Percentiles rank a stretch among this genome's conserved stretches.
Conservation (phyloP, 106 monocot genomes). For the Amphibolis antarctica region DNA sequence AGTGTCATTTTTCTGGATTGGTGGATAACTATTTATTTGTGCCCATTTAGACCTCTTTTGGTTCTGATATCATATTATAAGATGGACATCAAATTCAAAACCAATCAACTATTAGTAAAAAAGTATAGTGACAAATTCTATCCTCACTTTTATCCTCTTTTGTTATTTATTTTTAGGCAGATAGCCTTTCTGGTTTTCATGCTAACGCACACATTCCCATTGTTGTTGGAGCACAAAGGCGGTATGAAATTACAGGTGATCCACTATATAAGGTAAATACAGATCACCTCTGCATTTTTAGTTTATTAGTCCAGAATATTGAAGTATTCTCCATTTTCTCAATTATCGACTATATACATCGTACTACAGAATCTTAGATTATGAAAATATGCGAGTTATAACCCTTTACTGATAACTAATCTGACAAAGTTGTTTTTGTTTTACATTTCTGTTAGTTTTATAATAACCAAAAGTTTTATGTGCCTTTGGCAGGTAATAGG, state of each 20-base stretch:
- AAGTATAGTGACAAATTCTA: too few relatives aligned
- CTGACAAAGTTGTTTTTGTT: too few relatives aligned
- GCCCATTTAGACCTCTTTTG: too few relatives aligned
- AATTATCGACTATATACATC: neutral
- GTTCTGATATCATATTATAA: too few relatives aligned
- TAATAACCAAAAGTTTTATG: neutral
- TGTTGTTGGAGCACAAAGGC: conserved; percentile 78
- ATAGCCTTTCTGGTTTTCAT: conserved; percentile 84
- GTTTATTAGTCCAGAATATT: neutral
- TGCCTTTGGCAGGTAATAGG: conserved; percentile 51
- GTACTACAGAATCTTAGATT: too few relatives aligned
- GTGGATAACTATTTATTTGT: too few relatives aligned
- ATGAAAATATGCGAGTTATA: too few relatives aligned
- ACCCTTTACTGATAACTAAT: too few relatives aligned
- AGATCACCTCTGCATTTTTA: neutral
- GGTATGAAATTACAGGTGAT: conserved; percentile 89
- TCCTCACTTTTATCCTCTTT: neutral
- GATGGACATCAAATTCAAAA: too few relatives aligned
- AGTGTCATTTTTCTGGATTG: too few relatives aligned
- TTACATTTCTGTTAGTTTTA: too few relatives aligned
- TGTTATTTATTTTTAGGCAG: conserved; percentile 39
- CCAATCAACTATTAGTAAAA: too few relatives aligned
- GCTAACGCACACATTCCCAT: conserved; percentile 90
- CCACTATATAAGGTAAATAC: conserved; percentile 71
- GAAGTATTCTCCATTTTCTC: neutral